Evolutionary conservation across 768 basidiomycete genomes (phyloP).

Genomic region (Tubosaeta sp.): DNA sequence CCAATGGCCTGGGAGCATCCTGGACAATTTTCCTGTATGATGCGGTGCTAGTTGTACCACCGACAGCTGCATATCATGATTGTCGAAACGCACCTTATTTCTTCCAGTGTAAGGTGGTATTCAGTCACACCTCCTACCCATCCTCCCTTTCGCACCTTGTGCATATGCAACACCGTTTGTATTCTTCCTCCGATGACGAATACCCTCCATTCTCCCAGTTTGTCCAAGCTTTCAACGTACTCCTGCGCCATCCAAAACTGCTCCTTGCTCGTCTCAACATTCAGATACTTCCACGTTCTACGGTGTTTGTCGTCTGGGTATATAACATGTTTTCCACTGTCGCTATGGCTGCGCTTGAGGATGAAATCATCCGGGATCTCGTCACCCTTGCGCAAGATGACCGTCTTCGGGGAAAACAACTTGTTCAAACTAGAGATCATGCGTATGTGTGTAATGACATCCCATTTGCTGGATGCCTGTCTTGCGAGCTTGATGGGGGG

Average conservation of each 20-base stretch:
- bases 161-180: not conserved
- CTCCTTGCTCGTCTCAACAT: no score
- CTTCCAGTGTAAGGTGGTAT: no score
- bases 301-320: not conserved
- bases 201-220: slow-evolving; percentile 1
- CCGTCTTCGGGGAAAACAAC: not conserved
- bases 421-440: not conserved
- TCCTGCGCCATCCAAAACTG: slow-evolving; percentile 7
- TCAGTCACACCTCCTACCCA: no score
- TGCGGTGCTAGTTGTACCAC: no score
- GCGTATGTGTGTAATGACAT: not conserved
- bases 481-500: no score
- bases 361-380: not conserved
- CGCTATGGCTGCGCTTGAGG: not conserved
- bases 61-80: no score
- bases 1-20: no score
- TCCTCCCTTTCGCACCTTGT: no score
- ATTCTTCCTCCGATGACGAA: not conserved
- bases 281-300: not conserved
- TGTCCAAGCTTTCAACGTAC: not conserved
- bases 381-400: not conserved
- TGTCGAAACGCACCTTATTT: no score
- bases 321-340: not conserved
- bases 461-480: no score
- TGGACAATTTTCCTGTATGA: no score